Evolutionary conservation across 257 asterid genomes (phyloP), one percentile per base, ranked within the genome.

Genomic region (Cordia subcordata): DNA sequence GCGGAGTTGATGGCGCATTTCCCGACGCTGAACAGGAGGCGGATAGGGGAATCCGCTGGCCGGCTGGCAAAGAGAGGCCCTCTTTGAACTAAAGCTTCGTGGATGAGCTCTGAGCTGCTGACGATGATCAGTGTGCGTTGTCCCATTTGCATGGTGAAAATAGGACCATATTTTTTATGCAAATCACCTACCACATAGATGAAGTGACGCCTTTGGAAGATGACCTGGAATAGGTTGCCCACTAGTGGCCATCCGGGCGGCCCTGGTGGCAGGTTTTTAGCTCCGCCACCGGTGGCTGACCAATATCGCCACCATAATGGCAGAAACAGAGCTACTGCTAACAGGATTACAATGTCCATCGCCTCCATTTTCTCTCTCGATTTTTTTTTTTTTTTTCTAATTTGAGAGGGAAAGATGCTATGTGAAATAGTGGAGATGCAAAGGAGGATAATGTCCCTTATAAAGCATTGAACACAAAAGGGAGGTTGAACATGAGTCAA

Each of bases 171-270:
- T 53, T 82, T 81, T 11, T 65, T 67, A 13, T 96, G 95, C 57
- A 92, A 65, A 57, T 88, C 99, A 14, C 96, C 83, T 0, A 86
- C 85, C 0, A 84, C 66, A 60, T 53, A 92, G 8, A 92, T 86
- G 79, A 92, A 92, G 1, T 71, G 89, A 12, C 90, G 86, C 23
- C 94, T 80, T 33, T 88, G 87, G 82, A 92, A 88, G 70, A 92
- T 72, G 13, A 88, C 85, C 52, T 92, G 96, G 75, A 88, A 82
- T 0, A 92, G 61, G 61, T 92, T 92, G 3, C 99, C 99, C 0
- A 92, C 95, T 1, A 92, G 16, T 15, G 99, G 99, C 99, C 99
- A 92, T n/a, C 96, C 96, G 0, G 83, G 91, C 12, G 96, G 99
- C 46, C 99, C 96, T 0, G 99, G 95, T 6, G 99, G 99, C 61